A percentile compares a stretch with the other conserved stretches of the same genome.
Evolutionary conservation across 2,329 filamentous ascomycete genomes (phyloP).

Genomic region (Aquanectria penicillioides): DNA sequence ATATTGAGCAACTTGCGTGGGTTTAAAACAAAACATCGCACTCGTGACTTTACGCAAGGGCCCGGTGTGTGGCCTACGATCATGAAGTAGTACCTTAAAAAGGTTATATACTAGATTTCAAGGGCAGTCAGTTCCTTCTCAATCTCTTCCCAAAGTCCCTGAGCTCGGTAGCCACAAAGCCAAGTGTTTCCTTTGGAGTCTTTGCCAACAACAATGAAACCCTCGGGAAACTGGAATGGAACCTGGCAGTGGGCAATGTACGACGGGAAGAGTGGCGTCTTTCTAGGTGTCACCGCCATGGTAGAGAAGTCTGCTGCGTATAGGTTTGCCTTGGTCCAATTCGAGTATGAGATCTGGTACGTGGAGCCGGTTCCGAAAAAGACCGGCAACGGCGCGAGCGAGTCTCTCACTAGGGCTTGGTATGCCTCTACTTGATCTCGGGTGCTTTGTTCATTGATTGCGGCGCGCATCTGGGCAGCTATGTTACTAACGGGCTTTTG

Average conservation of each 20-base stretch:
- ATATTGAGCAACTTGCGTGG: no score
- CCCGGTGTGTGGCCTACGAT: no score
- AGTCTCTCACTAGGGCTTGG: slow-evolving; percentile 21
- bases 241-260: slow-evolving; percentile 18
- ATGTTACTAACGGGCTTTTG: not conserved
- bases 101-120: no score
- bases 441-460: slow-evolving; percentile 12
- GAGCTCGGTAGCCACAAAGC: slow-evolving; percentile 21
- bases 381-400: slow-evolving; percentile 1
- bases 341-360: slow-evolving; percentile 10
- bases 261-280: not conserved
- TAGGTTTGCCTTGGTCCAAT: slow-evolving; percentile 9
- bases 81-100: no score
- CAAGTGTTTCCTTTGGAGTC: slow-evolving; percentile 21
- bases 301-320: slow-evolving; percentile 7
- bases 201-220: slow-evolving; percentile 22
- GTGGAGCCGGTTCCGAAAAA: slow-evolving; percentile 4
- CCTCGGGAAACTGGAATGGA: slow-evolving; percentile 21
- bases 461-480: not conserved
- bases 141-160: slow-evolving; percentile 18
- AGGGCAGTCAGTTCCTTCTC: slow-evolving; percentile 14
- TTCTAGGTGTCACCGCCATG: not conserved
- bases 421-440: slow-evolving; percentile 22
- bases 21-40: no score
- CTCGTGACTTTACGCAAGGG: no score